Conservation (phyloP, 352 stramenopile species). For the Lagenidium giganteum region DNA sequence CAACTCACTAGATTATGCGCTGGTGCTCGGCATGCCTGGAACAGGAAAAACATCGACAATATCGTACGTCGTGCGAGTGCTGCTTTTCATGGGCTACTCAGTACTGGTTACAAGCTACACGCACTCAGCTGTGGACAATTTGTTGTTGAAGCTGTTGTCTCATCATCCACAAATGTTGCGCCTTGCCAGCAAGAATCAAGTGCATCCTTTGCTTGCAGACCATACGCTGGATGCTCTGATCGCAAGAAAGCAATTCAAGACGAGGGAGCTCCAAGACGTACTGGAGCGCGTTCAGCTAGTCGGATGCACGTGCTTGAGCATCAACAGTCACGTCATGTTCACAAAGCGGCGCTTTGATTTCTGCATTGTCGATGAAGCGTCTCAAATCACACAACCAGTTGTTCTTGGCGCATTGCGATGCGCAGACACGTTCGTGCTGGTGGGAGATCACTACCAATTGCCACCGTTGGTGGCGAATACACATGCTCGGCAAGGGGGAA, state of each 20-base stretch:
- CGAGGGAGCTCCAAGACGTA: conserved; percentile 45
- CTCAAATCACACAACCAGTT: conserved; percentile 97
- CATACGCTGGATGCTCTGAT: conserved; percentile 38
- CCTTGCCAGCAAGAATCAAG: conserved; percentile 64
- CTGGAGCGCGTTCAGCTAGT: conserved; percentile 53
- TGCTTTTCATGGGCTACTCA: conserved; percentile 89
- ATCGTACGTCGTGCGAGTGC: conserved; percentile 89
- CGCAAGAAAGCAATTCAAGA: conserved; percentile 26
- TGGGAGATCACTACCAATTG: conserved; percentile 98
- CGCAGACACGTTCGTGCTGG: conserved; percentile 94
- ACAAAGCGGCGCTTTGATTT: conserved; percentile 93
- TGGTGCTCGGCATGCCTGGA: conserved; percentile 94
- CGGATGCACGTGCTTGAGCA: conserved; percentile 69
- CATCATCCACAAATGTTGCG: conserved; percentile 64
- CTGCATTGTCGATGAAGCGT: conserved; percentile 98
- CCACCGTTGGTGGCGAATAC: conserved; percentile 92
- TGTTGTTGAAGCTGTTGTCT: conserved; percentile 91
- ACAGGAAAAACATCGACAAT: conserved; percentile 98
- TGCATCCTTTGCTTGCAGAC: conserved; percentile 60
- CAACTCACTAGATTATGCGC: conserved; percentile 90
- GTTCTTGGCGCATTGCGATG: conserved; percentile 90
- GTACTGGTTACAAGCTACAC: conserved; percentile 98
- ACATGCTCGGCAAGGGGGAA: conserved; percentile 80
- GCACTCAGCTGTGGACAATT: conserved; percentile 97
- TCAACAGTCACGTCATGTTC: conserved; percentile 77